Conservation (phyloP, 192 early-diverging fungal species). For the Coemansia sp. region DNA sequence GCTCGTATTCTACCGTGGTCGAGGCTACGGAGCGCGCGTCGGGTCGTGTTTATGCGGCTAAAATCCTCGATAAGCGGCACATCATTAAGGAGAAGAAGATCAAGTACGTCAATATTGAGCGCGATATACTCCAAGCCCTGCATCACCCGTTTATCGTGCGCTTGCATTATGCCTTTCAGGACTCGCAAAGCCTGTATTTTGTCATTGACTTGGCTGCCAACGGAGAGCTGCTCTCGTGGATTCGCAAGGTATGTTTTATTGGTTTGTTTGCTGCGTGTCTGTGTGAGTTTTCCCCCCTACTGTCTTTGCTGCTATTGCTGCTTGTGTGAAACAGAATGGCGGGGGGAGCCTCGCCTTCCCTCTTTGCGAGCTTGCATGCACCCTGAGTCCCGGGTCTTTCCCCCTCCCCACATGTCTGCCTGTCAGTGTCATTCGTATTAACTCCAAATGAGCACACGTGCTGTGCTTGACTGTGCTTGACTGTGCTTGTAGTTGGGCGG, state of each 20-base stretch:
- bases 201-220: constrained; percentile 86
- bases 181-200: constrained; percentile 87
- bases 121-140: constrained; percentile 80
- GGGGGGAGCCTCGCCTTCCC: neutral
- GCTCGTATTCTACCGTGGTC: constrained; percentile 92
- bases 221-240: constrained; percentile 86
- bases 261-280: neutral
- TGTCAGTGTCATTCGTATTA: neutral
- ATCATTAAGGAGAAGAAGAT: constrained; percentile 95
- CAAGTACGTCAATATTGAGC: constrained; percentile 95
- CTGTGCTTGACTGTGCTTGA: neutral
- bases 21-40: constrained; percentile 72
- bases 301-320: neutral
- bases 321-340: neutral
- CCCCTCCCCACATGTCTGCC: neutral
- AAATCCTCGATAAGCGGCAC: constrained; percentile 77
- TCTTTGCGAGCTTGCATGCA: constrained; percentile 1
- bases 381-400: neutral
- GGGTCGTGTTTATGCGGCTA: constrained; percentile 77
- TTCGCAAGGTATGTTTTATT: constrained; percentile 61
- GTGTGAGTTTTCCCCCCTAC: neutral
- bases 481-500: constrained; percentile 59
- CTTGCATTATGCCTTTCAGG: constrained; percentile 96
- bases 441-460: neutral
- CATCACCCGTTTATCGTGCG: constrained; percentile 89